Conservation (phyloP, 306 rosid genomes). For the Begonia fuchsioides region DNA sequence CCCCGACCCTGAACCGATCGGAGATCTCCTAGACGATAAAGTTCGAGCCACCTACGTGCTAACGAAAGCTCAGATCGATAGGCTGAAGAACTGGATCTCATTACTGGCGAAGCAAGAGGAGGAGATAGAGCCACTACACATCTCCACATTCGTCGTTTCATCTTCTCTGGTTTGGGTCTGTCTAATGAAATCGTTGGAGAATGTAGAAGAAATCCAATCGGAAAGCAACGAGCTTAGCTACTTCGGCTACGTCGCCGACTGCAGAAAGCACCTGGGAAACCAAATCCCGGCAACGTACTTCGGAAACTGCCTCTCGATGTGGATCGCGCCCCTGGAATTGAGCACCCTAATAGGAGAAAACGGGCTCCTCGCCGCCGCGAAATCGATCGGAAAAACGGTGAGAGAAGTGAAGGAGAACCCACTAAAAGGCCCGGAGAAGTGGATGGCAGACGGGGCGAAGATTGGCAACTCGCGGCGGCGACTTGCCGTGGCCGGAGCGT, state of each 20-base stretch:
- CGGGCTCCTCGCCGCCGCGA: background rate
- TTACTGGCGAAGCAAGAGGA: background rate
- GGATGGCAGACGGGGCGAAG: conserved; percentile 1
- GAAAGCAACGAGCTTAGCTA: conserved; percentile 9
- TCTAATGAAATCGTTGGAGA: conserved; percentile 4
- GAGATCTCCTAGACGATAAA: background rate
- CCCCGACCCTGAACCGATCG: too few species aligned
- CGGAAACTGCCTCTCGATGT: conserved; percentile 4
- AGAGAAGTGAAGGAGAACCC: conserved; percentile 1
- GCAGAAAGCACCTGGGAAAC: conserved; percentile 11
- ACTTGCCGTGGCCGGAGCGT: conserved; percentile 8
- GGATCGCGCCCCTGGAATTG: background rate
- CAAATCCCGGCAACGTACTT: conserved; percentile 12
- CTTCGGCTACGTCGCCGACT: conserved; percentile 25
- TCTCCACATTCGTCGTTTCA: conserved; percentile 15
- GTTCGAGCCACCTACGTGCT: conserved; percentile 11
- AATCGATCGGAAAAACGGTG: conserved; percentile 7
- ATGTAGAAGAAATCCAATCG: background rate
- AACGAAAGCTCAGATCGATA: conserved; percentile 7
- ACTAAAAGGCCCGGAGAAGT: conserved; percentile 6
- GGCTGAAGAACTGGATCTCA: conserved; percentile 10
- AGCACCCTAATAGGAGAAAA: background rate
- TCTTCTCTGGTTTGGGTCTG: conserved; percentile 25
- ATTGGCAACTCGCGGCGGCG: background rate
- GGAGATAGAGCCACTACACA: background rate